phyloP scores from a whole-genome alignment of 495 filamentous ascomycete genomes.

The Amorphotheca resinae region DNA sequence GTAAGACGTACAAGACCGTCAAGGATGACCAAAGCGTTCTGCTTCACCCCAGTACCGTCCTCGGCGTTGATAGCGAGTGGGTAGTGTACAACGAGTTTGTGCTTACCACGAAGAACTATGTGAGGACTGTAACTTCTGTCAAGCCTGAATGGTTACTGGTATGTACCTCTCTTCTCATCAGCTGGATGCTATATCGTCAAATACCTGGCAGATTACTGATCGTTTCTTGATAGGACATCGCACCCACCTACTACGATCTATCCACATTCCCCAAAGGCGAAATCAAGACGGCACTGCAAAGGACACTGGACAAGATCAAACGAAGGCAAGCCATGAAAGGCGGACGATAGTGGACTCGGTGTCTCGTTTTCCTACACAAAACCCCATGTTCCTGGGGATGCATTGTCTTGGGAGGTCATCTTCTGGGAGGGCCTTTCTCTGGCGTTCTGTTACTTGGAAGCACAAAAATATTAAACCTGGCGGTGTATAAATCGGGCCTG shows the following conservation, averaged over 20 bases:
- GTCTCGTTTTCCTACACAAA: not conserved
- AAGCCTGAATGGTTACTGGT: constrained; percentile 81
- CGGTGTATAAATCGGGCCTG: not conserved
- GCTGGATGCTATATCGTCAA: not conserved
- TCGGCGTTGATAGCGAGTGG: constrained; percentile 84
- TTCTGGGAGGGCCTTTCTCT: not conserved
- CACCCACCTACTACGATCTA: constrained; percentile 86
- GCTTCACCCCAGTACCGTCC: constrained; percentile 81
- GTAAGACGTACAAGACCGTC: constrained; percentile 83
- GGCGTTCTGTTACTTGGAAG: not conserved
- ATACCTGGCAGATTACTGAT: constrained; percentile 17
- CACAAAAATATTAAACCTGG: not conserved
- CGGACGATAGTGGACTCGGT: constrained; percentile 5
- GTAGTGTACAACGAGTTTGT: constrained; percentile 98
- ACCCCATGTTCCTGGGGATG: no score
- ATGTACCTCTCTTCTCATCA: constrained; percentile 28
- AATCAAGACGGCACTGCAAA: constrained; percentile 62
- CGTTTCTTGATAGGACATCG: constrained; percentile 53
- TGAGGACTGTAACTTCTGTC: constrained; percentile 53
- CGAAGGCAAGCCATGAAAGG: constrained; percentile 29
- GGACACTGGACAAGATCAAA: constrained; percentile 60
- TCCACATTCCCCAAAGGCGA: constrained; percentile 72
- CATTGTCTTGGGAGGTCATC: not conserved
- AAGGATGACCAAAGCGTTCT: constrained; percentile 88
- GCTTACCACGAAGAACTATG: constrained; percentile 90